Evolutionary conservation across 2,329 filamentous ascomycete species (phyloP), one percentile per base, ranked within the genome.

Genomic region (Laburnicola sp.): DNA sequence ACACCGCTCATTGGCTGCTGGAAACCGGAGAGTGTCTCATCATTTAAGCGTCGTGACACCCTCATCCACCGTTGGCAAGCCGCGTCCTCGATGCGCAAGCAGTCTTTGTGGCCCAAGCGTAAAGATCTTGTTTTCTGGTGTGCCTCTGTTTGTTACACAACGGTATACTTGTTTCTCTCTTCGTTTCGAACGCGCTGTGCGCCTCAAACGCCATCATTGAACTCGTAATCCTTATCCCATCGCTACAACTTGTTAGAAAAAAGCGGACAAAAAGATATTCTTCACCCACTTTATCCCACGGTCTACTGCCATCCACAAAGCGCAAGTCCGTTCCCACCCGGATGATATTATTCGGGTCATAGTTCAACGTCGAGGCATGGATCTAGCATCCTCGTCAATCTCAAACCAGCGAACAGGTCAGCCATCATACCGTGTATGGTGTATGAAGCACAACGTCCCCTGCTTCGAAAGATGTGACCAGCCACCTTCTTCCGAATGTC

Each of bases 311-410:
- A 54, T 83, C 74, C 6, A 82, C 80, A 58, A 83, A 84, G 1
- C 82, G 74, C 44, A 84, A 58, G 60, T 84, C 81, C 2, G 82
- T 83, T 0, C 78, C 82, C 0, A 84, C 73, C 1, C 81, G 75
- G 41, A 84, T 83, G 0, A 78, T 65, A 47, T 79, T 78, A 4
- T 78, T 69, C 0, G 75, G 74, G 37, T 83, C 80, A 40, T 79
- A 72, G 45, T 84, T 84, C 50, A 82, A 72, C 0, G 79, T 82
- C 2, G 80, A 83, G 0, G 82, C 80, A 60, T 84, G 82, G 16
- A 84, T 83, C 80, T 82, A 47, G 1, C 8, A 30, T 4, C 2
- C 25, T 10, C 27, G 27, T 66, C 31, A 68, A 57, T 27, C 16
- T 21, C 7, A 6, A 6, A 23, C 21, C 11, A 6, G 9, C 9